phyloP scores from a whole-genome alignment of 148 eudicot genomes.

The Nyssa sinensis region DNA sequence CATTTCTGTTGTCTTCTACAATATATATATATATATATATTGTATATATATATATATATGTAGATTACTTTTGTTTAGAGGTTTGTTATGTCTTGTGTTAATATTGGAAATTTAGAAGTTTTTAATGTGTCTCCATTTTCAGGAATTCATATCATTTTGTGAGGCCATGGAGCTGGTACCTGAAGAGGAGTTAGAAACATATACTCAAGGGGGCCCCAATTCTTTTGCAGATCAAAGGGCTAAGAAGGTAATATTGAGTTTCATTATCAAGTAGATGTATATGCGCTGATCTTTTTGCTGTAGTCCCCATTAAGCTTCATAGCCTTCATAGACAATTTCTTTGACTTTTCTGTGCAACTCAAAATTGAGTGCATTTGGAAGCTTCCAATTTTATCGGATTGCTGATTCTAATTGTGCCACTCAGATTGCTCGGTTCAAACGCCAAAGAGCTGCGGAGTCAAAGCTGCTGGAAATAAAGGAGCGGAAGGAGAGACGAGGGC shows the following conservation, averaged over 20 bases:
- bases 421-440: slow-evolving; percentile 94
- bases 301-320: neutral
- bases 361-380: neutral
- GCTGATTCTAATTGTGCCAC: slow-evolving; percentile 5
- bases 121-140: neutral
- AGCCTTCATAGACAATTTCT: neutral
- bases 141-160: slow-evolving; percentile 78
- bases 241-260: slow-evolving; percentile 55
- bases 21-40: neutral
- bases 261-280: neutral
- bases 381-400: neutral
- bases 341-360: neutral
- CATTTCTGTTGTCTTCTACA: neutral
- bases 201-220: slow-evolving; percentile 37
- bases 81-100: neutral
- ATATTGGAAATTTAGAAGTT: neutral
- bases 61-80: too few relatives aligned
- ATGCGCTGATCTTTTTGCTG: too few relatives aligned
- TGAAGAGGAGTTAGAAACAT: slow-evolving; percentile 54
- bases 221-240: slow-evolving; percentile 78
- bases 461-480: slow-evolving; percentile 83
- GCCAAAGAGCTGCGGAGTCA: slow-evolving; percentile 93
- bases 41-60: too few relatives aligned
- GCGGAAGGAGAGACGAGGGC: slow-evolving; percentile 93
- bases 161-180: slow-evolving; percentile 84